These are phyloP conservation scores for Russula earlei DNA, from an alignment of 768 basidiomycete genomes.

Conservation along the genomic window DNA sequence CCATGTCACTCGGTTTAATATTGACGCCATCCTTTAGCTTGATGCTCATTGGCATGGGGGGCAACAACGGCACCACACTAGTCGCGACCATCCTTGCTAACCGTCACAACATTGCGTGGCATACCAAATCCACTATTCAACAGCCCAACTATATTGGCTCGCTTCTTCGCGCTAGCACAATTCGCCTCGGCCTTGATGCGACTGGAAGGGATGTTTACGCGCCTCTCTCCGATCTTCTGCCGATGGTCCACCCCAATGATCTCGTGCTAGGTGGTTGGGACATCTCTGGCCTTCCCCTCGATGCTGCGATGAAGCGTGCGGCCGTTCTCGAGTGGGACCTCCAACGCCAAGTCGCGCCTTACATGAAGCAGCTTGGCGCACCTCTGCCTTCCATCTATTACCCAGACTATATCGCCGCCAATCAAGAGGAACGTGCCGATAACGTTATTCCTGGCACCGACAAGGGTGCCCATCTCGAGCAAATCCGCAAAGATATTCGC, in stretches of 20 bases:
- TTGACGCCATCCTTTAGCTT: slow-evolving; percentile 41
- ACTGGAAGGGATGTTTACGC: slow-evolving; percentile 83
- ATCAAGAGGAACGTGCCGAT: slow-evolving; percentile 93
- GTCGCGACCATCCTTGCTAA: slow-evolving; percentile 94
- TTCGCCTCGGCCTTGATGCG: slow-evolving; percentile 80
- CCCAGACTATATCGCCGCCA: slow-evolving; percentile 95
- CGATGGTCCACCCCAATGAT: slow-evolving; percentile 98
- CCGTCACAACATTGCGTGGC: slow-evolving; percentile 89
- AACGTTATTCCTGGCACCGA: slow-evolving; percentile 79
- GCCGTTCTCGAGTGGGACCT: slow-evolving; percentile 94
- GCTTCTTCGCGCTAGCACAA: slow-evolving; percentile 89
- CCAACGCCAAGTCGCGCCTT: slow-evolving; percentile 86
- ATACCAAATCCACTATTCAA: slow-evolving; percentile 85
- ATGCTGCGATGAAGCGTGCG: slow-evolving; percentile 89
- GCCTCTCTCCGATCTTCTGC: slow-evolving; percentile 85
- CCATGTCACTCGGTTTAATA: background rate
- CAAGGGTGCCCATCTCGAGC: slow-evolving; percentile 88
- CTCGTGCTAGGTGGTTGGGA: slow-evolving; percentile 98
- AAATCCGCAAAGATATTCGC: slow-evolving; percentile 88
- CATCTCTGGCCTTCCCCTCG: slow-evolving; percentile 77
- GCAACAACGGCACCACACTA: slow-evolving; percentile 94
- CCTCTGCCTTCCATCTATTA: slow-evolving; percentile 96
- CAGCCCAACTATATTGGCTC: slow-evolving; percentile 98
- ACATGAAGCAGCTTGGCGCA: slow-evolving; percentile 69
- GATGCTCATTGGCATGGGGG: slow-evolving; percentile 94